Conservation (phyloP, 2,329 filamentous ascomycete genomes). For the Plenodomus tracheiphilus region DNA sequence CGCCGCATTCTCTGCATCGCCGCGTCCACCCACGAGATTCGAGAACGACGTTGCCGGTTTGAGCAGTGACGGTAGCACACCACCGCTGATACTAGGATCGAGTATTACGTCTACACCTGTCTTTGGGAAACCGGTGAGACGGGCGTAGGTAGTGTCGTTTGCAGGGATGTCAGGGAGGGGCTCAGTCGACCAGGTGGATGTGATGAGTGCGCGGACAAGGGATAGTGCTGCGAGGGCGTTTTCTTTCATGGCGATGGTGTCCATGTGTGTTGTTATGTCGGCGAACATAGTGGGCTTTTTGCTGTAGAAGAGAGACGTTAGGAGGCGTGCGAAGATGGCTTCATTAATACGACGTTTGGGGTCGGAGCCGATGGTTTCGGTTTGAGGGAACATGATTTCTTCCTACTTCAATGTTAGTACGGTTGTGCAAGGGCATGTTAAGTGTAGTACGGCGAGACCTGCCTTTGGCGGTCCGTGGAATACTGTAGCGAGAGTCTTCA, state of each 20-base stretch:
- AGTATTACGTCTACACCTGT: conserved; percentile 57
- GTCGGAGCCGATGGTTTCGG: conserved; percentile 26
- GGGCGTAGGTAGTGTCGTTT: conserved; percentile 53
- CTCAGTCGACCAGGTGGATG: conserved; percentile 56
- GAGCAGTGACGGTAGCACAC: conserved; percentile 60
- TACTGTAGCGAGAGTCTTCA: conserved; percentile 59
- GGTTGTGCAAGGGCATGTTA: not conserved
- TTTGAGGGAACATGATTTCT: conserved; percentile 42
- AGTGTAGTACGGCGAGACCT: not conserved
- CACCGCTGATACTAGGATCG: conserved; percentile 53
- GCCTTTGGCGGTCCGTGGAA: conserved; percentile 56
- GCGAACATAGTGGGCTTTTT: conserved; percentile 57
- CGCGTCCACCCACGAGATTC: conserved; percentile 61
- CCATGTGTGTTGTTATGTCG: conserved; percentile 57
- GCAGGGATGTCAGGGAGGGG: conserved; percentile 50
- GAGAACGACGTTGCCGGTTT: conserved; percentile 60
- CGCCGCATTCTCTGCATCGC: conserved; percentile 60
- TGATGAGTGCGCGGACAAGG: conserved; percentile 57
- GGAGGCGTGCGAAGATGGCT: conserved; percentile 56
- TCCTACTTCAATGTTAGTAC: conserved; percentile 16
- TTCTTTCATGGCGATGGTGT: conserved; percentile 61
- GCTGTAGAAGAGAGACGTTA: conserved; percentile 59
- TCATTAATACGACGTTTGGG: conserved; percentile 49
- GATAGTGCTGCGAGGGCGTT: conserved; percentile 59
- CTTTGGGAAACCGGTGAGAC: conserved; percentile 34